Evolutionary conservation across 202 grass and related monocot genomes (phyloP).

Genomic region (Alloteropsis angusta): DNA sequence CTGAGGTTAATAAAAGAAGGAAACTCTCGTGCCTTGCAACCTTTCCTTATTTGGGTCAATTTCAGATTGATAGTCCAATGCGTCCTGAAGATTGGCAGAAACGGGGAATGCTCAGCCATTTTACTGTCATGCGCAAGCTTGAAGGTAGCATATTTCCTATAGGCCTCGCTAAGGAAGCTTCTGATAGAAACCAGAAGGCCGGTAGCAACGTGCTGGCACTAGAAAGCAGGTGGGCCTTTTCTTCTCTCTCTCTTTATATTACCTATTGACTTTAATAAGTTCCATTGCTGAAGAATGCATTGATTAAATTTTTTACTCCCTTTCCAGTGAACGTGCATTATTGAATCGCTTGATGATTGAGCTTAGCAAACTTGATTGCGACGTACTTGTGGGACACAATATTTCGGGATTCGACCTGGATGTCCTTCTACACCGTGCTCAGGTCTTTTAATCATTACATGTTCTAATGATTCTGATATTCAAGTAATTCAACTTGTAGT

Average conservation of each 20-base stretch:
- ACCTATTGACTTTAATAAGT: slow-evolving; percentile 17
- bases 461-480: slow-evolving; percentile 1
- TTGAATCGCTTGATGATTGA: slow-evolving; percentile 95
- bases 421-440: slow-evolving; percentile 86
- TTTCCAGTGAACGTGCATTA: slow-evolving; percentile 85
- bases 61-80: slow-evolving; percentile 92
- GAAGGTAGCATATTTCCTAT: slow-evolving; percentile 90
- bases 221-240: slow-evolving; percentile 65
- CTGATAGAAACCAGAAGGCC: slow-evolving; percentile 71
- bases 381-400: slow-evolving; percentile 95
- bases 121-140: slow-evolving; percentile 91
- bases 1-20: neutral
- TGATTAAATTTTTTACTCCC: slow-evolving; percentile 17
- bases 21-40: neutral
- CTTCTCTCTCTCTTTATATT: neutral
- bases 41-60: slow-evolving; percentile 2
- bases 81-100: slow-evolving; percentile 75
- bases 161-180: slow-evolving; percentile 62
- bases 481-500: neutral
- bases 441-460: slow-evolving; percentile 46
- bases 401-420: slow-evolving; percentile 98
- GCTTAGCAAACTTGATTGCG: slow-evolving; percentile 87
- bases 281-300: neutral
- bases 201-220: slow-evolving; percentile 57
- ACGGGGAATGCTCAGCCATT: slow-evolving; percentile 58